Evolutionary conservation across 345 rosid genomes (phyloP).

Genomic region (Gossypium anomalum): DNA sequence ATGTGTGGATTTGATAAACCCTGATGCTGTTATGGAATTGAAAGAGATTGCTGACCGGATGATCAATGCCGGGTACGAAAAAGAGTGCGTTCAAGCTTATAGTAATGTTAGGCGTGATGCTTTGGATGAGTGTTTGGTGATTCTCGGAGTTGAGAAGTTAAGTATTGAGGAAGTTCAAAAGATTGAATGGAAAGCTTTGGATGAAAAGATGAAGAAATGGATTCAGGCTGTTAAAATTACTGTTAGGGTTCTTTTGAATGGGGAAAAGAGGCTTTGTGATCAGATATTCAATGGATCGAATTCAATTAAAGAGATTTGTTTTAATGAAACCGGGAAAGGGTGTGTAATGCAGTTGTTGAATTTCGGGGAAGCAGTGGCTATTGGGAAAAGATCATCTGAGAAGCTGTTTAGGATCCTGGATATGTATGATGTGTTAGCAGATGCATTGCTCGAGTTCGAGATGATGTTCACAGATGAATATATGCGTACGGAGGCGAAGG

Average conservation of each 20-base stretch:
- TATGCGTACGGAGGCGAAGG: slow-evolving; percentile 57
- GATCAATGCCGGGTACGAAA: slow-evolving; percentile 86
- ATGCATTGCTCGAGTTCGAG: slow-evolving; percentile 51
- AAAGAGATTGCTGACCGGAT: slow-evolving; percentile 83
- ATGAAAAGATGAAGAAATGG: slow-evolving; percentile 99
- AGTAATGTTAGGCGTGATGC: slow-evolving; percentile 72
- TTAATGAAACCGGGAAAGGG: slow-evolving; percentile 80
- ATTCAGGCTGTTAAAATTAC: slow-evolving; percentile 74
- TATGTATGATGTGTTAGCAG: slow-evolving; percentile 79
- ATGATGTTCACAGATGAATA: slow-evolving; percentile 56
- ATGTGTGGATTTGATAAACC: slow-evolving; percentile 70
- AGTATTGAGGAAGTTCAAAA: slow-evolving; percentile 94
- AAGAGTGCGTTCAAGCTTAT: slow-evolving; percentile 91
- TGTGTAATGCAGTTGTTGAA: slow-evolving; percentile 84
- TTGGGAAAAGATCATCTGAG: slow-evolving; percentile 78
- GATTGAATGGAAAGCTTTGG: slow-evolving; percentile 84
- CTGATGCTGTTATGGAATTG: slow-evolving; percentile 55
- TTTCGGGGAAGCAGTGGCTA: slow-evolving; percentile 88
- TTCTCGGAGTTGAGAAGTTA: slow-evolving; percentile 80
- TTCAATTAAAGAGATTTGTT: slow-evolving; percentile 61
- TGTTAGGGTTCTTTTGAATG: slow-evolving; percentile 60
- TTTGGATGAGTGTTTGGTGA: slow-evolving; percentile 72
- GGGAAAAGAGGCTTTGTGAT: slow-evolving; percentile 80
- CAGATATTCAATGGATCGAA: slow-evolving; percentile 61
- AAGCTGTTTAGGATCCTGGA: slow-evolving; percentile 92